Base-by-base conservation (phyloP, 306 rosid species). In the Lathyrus oleraceus region DNA sequence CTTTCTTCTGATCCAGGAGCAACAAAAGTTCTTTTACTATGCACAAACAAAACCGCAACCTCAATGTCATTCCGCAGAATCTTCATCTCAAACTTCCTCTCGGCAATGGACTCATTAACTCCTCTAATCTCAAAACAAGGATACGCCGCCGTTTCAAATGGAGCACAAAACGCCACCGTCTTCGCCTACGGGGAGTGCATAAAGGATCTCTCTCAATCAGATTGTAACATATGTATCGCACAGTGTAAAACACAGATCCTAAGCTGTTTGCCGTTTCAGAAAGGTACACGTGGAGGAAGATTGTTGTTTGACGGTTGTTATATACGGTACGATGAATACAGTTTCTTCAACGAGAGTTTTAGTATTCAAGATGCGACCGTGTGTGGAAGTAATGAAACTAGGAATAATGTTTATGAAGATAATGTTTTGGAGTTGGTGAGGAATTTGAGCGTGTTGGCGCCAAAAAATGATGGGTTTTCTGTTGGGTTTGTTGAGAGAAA, bases 271-370 rank as follows among this genome's bases (percentile, higher is more conserved):
- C 91, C 88, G 0, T 84, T 86, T 78, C 91, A 81, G 63, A 82
- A 40, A 57, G 89, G 73, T 7, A 71, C 66, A 65, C 72, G 63
- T 1, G 87, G 90, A 0, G 92, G 95, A 0, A 77, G 85, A 30
- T 38, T 83, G 5, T 86, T 86, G 79, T 87, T 4, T n/a, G 97
- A 91, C 27, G 97, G 95, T 1, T 88, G 92, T 61, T 91, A 79
- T 44, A 68, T 91, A n/a, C 66, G 97, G 72, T 86, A 56, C 39
- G 62, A 86, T 54, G 79, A 69, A 15, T 68, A 79, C 51, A 17
- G 82, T 43, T 88, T 88, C 82, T 83, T 85, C 65, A 78, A 78
- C 4, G 84, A 91, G 51, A 78, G 76, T 52, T 10, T 84, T 16
- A 74, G 84, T 63, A 0, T 6, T n/a, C 25, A 65, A 45, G 90